These are phyloP conservation scores for Fusarium sacchari DNA, from an alignment of 2,329 filamentous ascomycete genomes.

Conservation along the genomic window DNA sequence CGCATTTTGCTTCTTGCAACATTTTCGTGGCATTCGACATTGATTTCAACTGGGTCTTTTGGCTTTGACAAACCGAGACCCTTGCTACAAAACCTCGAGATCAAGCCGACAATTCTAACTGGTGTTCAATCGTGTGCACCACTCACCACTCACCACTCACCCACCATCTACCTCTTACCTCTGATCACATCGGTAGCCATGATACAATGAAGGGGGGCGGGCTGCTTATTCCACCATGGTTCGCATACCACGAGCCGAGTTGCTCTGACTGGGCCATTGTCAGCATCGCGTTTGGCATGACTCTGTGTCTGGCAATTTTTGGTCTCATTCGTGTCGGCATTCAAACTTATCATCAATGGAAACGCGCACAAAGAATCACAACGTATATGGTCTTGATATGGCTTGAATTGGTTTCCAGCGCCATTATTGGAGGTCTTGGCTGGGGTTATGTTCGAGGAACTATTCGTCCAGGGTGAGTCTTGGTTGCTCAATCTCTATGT, in stretches of 20 bases:
- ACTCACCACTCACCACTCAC: too few species aligned
- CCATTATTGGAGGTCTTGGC: slow-evolving; percentile 48
- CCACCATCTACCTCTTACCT: background rate
- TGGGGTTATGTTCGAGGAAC: slow-evolving; percentile 50
- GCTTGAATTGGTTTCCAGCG: slow-evolving; percentile 50
- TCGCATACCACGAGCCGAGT: slow-evolving; percentile 30
- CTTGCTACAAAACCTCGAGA: background rate
- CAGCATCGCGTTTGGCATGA: slow-evolving; percentile 51
- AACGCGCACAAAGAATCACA: slow-evolving; percentile 47
- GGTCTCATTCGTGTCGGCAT: slow-evolving; percentile 47
- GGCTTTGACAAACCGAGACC: background rate
- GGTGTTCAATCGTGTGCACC: background rate
- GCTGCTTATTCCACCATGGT: slow-evolving; percentile 42
- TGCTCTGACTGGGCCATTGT: slow-evolving; percentile 48
- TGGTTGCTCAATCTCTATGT: background rate
- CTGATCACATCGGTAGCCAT: slow-evolving; percentile 16
- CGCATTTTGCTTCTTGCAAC: slow-evolving; percentile 23
- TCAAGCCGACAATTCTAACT: background rate
- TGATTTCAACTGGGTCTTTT: background rate
- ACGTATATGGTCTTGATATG: slow-evolving; percentile 55
- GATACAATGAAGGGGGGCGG: slow-evolving; percentile 35
- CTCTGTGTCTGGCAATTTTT: slow-evolving; percentile 50
- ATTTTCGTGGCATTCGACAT: background rate
- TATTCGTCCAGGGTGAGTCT: slow-evolving; percentile 43
- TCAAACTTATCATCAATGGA: slow-evolving; percentile 49